Evolutionary conservation across 306 rosid species (phyloP).

Genomic region (Medicago lupulina): DNA sequence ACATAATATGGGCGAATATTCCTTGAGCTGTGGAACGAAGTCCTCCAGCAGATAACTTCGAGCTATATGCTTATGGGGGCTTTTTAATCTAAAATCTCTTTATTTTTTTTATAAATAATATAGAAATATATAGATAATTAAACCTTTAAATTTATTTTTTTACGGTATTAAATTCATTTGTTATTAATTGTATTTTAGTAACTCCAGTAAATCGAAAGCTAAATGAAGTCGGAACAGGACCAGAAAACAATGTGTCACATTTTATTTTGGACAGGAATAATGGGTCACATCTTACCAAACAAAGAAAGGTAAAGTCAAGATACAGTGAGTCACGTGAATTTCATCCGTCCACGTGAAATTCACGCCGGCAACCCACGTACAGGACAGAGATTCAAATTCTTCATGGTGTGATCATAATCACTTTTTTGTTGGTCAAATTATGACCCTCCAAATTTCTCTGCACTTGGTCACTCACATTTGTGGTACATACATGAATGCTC

Average conservation of each 20-base stretch:
- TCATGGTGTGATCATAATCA: not conserved
- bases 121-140: no score
- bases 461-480: not conserved
- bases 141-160: no score
- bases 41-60: no score
- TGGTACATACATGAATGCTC: not conserved
- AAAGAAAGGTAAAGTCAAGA: not conserved
- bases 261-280: not conserved
- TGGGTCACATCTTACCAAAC: not conserved
- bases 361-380: constrained; percentile 29
- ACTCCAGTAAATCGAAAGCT: no score
- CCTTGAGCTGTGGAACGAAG: no score
- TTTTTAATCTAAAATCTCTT: no score
- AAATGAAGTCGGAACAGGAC: not conserved
- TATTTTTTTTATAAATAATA: no score
- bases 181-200: no score
- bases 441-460: constrained; percentile 14
- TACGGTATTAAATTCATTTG: not conserved
- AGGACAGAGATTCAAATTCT: not conserved
- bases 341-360: constrained; percentile 40
- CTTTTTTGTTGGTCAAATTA: constrained; percentile 18
- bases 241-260: not conserved
- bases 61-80: no score
- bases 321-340: constrained; percentile 56
- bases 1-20: no score